Base-by-base conservation (phyloP, 345 rosid species). In the Raphanus sativus region DNA sequence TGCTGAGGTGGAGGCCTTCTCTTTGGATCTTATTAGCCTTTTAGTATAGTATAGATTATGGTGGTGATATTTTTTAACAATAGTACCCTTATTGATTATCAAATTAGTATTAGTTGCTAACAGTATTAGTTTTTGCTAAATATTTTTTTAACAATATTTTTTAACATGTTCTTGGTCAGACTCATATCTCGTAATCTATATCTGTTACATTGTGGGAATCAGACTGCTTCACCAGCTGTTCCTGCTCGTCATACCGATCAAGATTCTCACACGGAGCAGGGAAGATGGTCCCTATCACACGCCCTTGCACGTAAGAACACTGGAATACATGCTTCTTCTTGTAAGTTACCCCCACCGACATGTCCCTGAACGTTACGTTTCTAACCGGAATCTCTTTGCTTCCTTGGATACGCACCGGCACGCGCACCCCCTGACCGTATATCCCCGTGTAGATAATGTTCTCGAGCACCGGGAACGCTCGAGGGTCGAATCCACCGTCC, bases 271-370 rank as follows among this genome's bases (percentile, higher is more conserved):
- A 94, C 0, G 98, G 97, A 64, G 90, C 83, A 0, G 98, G 98
- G 84, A 87, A 94, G 75, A 94, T 82, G 59, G 89, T 87, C 28
- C 98, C 98, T 3, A 89, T 85, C 21, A 94, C 98, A 2, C 89
- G 95, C 32, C 97, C 98, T 42, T 89, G 86, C 13, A 94, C 87
- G 9, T 87, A 92, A 3, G 95, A 93, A 30, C 98, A 94, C 84
- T 94, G 98, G 73, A 94, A 94, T 30, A 90, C 86, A 45, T 92
- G 98, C 63, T 94, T 92, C 82, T 94, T 92, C 88, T 94, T 94
- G 83, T 92, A 90, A 1, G 95, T 89, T 82, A 87, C 67, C 30
- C 98, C 98, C 9, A 94, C 94, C 0, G 95, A 92, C 95, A 94
- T 89, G 69, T 90, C 97, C 75, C 70, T 86, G 61, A 94, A 92